Base-by-base conservation (phyloP, 768 basidiomycete genomes). In the Termitomyces eurrhizus region DNA sequence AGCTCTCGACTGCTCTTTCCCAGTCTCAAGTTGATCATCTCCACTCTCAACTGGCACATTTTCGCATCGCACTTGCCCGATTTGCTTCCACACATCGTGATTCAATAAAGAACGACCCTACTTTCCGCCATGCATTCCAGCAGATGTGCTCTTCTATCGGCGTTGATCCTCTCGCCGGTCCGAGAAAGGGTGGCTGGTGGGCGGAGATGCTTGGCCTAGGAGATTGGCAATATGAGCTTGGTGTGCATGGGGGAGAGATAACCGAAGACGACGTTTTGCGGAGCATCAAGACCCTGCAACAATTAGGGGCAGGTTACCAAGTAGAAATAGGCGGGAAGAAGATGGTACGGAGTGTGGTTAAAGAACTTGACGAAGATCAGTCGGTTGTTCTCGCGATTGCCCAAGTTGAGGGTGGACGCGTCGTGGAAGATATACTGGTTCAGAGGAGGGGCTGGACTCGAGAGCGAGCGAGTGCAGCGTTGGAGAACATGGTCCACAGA, bases 161-260 rank as follows among this genome's bases (percentile, higher is more conserved):
- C 35, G 93, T 99, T 26, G 97, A 98, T 71, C 95, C 96, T 2
- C 83, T 98, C 21, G 89, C 92, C 1, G 93, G 93, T 0, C 90
- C 92, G 0, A 77, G 89, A 45, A 86, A 86, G 67, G 92, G 91
- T 41, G 93, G 93, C 2, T 92, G 92, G 86, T 97, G 94, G 93
- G 88, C 89, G 2, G 94, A 95, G 70, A 77, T 94, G 68, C 82
- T 95, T 39, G 89, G 88, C 8, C 74, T 97, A 57, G 88, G 93
- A 16, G 97, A 98, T 70, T 98, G 95, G 93, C 90, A 95, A 67
- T 91, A 93, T 70, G 95, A 97, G 68, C 83, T 98, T 7, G 93
- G 94, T 11, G 93, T 89, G 24, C 75, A 78, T 58, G 83, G 80
- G 39, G 87, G 84, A n/a, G 78, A 75, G 2, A 83, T 98, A 61